These are phyloP conservation scores for Corallochytrium limacisporum DNA, from an alignment of 78 protist genomes.

Conservation along the genomic window DNA sequence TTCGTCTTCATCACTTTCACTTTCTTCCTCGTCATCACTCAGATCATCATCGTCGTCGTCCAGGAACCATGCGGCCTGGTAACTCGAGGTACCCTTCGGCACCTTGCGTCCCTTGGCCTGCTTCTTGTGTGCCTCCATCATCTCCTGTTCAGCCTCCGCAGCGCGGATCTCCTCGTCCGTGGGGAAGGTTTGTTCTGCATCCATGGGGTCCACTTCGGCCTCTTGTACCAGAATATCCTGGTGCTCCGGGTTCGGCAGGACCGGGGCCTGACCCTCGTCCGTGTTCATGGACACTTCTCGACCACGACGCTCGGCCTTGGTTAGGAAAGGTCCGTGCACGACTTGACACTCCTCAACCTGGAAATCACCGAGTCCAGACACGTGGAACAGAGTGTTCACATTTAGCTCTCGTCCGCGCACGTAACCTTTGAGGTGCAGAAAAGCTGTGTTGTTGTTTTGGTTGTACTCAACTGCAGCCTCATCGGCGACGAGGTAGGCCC, in stretches of 20 bases:
- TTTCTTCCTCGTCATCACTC: background rate
- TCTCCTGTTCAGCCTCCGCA: background rate
- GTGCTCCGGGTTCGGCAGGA: background rate
- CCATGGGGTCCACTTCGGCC: constrained; percentile 13
- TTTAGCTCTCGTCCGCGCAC: constrained; percentile 13
- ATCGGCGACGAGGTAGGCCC: constrained; percentile 1
- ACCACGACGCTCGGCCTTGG: background rate
- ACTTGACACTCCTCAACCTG: constrained; percentile 5
- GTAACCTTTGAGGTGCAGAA: constrained; percentile 19
- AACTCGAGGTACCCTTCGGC: constrained; percentile 40
- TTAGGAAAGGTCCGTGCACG: too few relatives aligned
- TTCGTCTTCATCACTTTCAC: background rate
- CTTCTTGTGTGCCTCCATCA: background rate
- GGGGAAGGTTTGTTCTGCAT: constrained; percentile 37
- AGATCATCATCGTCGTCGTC: constrained; percentile 10
- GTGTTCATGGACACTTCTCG: background rate
- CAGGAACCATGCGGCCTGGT: constrained; percentile 61
- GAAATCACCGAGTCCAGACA: constrained; percentile 31
- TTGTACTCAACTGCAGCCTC: background rate
- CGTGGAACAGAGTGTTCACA: constrained; percentile 25
- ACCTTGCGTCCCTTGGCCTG: background rate
- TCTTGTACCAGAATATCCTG: constrained; percentile 5
- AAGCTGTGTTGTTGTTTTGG: background rate
- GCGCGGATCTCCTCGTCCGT: constrained; percentile 34
- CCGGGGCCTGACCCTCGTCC: background rate